Base-by-base conservation (phyloP, 306 rosid genomes). In the Hippophae rhamnoides region DNA sequence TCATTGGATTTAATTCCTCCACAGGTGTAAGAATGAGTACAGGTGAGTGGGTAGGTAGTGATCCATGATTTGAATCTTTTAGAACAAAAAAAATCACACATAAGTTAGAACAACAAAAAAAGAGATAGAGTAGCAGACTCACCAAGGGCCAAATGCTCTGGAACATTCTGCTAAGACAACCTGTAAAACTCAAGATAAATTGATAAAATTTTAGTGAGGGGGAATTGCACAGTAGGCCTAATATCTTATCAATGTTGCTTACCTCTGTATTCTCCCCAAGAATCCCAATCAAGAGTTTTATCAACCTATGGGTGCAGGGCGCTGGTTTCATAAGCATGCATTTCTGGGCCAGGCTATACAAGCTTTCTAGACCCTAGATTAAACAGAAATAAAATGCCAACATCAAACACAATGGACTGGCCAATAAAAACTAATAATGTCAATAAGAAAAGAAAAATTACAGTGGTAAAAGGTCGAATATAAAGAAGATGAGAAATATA, bases 121-220 rank as follows among this genome's bases (percentile, higher is more conserved):
- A 54, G 56, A 47, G 52, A 57, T 27, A 57, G 44, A 13, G 41
- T 2, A 60, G 69, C 18, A 79, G 77, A 70, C 96, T 83, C 78
- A 90, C 98, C 98, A 90, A 66, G 96, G 89, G 61, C 98, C 98
- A 77, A 85, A 90, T 71, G 74, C 90, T 81, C 90, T 72, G 48
- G 90, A 85, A 75, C 90, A 85, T 69, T 87, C 96, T 14, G 95
- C 98, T 65, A 90, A 72, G 77, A 90, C 89, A 85, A 90, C 95
- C 98, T 90, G 79, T 63, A 71, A 61, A 71, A 76, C 69, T 57
- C 70, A 56, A 69, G 65, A 74, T 69, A 42, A 52, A 54, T 66
- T 54, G 59, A 46, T 54, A 53, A 54, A 56, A 68, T 66, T 66
- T 52, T 58, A 51, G n/a, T 52, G 43, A 52, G 72, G 26, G 54